Conservation (phyloP, 768 basidiomycete genomes). For the Tricholoma furcatifolium region DNA sequence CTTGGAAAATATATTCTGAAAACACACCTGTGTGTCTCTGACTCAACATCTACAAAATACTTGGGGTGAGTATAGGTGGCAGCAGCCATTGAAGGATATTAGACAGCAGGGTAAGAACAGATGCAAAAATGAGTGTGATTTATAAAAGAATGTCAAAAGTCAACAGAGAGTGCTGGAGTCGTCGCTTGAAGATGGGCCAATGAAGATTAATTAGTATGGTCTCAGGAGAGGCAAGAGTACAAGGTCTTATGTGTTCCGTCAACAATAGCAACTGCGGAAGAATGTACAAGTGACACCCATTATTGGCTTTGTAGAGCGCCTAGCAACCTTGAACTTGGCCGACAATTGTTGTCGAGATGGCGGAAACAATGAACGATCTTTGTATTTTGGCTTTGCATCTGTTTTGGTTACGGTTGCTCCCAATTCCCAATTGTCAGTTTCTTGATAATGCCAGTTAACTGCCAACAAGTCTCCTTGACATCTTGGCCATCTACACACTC, state of each 20-base stretch:
- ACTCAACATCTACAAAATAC: conserved; percentile 27
- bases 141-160: conserved; percentile 8
- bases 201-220: conserved; percentile 9
- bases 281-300: neutral
- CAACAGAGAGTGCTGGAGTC: neutral
- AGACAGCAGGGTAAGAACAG: neutral
- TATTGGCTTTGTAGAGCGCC: neutral
- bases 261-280: conserved; percentile 9
- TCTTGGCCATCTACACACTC: too few relatives aligned
- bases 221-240: neutral
- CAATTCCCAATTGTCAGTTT: too few relatives aligned
- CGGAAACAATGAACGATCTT: neutral
- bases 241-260: conserved; percentile 5
- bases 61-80: conserved; percentile 22
- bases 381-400: neutral
- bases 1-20: too few relatives aligned
- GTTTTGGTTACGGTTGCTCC: too few relatives aligned
- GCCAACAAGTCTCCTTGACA: too few relatives aligned
- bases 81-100: conserved; percentile 19
- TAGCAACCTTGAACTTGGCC: neutral
- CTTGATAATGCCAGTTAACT: too few relatives aligned
- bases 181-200: conserved; percentile 9
- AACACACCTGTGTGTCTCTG: conserved; percentile 13
- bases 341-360: neutral
- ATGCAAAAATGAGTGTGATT: neutral